These are phyloP conservation scores for Hyaloscypha bicolor DNA, from an alignment of 495 filamentous ascomycete genomes.

Conservation along the genomic window DNA sequence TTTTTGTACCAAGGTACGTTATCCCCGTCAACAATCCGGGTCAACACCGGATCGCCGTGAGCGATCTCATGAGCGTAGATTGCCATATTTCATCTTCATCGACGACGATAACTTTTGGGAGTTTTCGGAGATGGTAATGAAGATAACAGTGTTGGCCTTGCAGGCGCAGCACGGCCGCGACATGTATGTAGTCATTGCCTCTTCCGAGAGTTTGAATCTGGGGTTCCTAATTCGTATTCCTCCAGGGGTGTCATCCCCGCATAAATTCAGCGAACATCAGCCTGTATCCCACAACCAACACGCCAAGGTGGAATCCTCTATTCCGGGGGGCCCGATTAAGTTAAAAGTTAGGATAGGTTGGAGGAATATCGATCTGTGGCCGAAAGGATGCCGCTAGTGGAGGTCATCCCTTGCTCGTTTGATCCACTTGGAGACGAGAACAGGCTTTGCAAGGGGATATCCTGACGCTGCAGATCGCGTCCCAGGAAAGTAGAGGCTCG, in stretches of 20 bases:
- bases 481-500: not conserved
- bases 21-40: constrained; percentile 56
- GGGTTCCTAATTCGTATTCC: not conserved
- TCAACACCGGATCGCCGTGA: constrained; percentile 47
- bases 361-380: not conserved
- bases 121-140: not conserved
- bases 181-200: not conserved
- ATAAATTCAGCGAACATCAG: not conserved
- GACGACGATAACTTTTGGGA: not conserved
- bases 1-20: constrained; percentile 65
- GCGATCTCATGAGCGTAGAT: constrained; percentile 22
- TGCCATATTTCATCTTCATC: not conserved
- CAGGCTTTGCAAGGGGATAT: not conserved
- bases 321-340: not conserved
- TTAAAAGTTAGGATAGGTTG: not conserved
- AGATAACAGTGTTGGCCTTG: not conserved
- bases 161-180: not conserved
- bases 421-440: not conserved
- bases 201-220: not conserved
- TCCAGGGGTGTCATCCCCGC: constrained; percentile 1
- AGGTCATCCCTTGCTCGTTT: not conserved
- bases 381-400: not conserved
- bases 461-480: not conserved
- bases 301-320: not conserved
- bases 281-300: not conserved